A percentile compares a stretch with the other conserved stretches of the same genome.
Evolutionary conservation across 176 grass and related monocot genomes (phyloP).

Genomic region (Rhynchospora pubera): DNA sequence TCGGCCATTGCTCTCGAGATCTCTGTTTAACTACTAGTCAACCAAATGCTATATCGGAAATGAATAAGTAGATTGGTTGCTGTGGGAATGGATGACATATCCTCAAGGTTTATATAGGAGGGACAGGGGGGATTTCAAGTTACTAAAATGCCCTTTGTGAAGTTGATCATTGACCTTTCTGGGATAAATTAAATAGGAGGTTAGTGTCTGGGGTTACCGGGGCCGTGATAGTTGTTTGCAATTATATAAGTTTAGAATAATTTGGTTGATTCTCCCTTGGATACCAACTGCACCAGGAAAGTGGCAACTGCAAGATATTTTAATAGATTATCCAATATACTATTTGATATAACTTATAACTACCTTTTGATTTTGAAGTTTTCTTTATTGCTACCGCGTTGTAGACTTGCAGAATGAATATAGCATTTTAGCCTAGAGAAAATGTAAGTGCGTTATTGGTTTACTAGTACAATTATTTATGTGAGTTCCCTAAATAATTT

Average conservation of each 20-base stretch:
- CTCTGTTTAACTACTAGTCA: background rate
- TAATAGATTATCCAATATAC: background rate
- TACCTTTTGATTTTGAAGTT: background rate
- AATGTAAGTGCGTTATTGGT: too few species aligned
- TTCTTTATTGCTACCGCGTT: background rate
- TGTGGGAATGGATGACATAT: background rate
- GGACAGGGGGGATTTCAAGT: background rate
- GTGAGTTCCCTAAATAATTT: too few species aligned
- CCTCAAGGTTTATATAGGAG: background rate
- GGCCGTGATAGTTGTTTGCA: background rate
- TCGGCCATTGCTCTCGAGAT: conserved; percentile 28
- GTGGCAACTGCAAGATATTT: background rate
- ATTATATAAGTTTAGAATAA: background rate
- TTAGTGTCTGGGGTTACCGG: background rate
- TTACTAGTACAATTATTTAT: background rate
- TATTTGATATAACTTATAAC: background rate
- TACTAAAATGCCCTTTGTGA: background rate
- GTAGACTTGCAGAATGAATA: too few species aligned
- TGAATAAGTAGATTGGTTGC: background rate
- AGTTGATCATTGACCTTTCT: background rate
- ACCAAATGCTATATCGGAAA: background rate
- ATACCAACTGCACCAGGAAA: conserved; percentile 1
- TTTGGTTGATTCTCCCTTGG: background rate
- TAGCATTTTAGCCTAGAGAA: background rate
- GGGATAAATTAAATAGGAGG: too few species aligned